Evolutionary conservation across 768 basidiomycete genomes (phyloP).

Genomic region (Kwoniella europaea): DNA sequence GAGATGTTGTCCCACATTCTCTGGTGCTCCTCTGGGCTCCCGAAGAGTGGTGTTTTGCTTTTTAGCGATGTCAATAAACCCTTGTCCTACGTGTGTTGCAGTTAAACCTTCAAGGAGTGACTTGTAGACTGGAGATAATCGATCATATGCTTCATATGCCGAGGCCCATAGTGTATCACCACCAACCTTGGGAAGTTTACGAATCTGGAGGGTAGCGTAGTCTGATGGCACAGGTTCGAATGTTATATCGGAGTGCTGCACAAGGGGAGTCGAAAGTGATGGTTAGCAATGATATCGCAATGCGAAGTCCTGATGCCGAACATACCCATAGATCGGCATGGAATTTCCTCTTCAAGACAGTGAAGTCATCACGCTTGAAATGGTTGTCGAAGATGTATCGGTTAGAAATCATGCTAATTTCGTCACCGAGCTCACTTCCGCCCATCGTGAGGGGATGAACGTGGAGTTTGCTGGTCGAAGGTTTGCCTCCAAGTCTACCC

Average conservation of each 20-base stretch:
- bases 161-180: conserved; percentile 62
- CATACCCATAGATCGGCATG: conserved; percentile 53
- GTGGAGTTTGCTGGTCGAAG: conserved; percentile 63
- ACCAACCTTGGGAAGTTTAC: conserved; percentile 47
- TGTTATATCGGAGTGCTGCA: conserved; percentile 66
- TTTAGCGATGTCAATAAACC: conserved; percentile 57
- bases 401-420: conserved; percentile 65
- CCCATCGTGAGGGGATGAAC: conserved; percentile 66
- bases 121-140: conserved; percentile 65
- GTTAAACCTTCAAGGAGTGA: conserved; percentile 68
- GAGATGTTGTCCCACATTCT: conserved; percentile 64
- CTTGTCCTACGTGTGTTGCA: conserved; percentile 62
- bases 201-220: conserved; percentile 62
- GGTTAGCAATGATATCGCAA: background rate
- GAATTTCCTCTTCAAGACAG: conserved; percentile 20
- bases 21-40: conserved; percentile 63
- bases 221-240: conserved; percentile 69
- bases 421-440: conserved; percentile 64
- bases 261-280: no score
- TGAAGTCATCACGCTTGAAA: conserved; percentile 23
- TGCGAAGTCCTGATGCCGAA: background rate
- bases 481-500: conserved; percentile 64
- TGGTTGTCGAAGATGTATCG: conserved; percentile 41
- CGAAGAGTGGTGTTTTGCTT: conserved; percentile 22
- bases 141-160: conserved; percentile 69